These are phyloP conservation scores for Fusarium phyllophilum DNA, from an alignment of 2,329 filamentous ascomycete genomes.

Conservation along the genomic window DNA sequence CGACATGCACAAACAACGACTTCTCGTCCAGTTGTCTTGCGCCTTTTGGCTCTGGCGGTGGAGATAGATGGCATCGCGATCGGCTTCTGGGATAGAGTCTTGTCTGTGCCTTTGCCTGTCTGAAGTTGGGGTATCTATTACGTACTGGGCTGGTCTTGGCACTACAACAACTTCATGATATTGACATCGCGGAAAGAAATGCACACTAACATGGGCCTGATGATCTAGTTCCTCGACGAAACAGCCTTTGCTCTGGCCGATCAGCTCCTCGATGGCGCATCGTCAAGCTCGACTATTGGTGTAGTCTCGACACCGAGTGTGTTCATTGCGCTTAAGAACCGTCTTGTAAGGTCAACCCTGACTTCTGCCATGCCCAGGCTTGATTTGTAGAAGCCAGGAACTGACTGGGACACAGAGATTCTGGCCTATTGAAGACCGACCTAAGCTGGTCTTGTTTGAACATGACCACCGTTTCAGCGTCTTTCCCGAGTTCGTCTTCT, in stretches of 20 bases:
- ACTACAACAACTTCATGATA: slow-evolving; percentile 39
- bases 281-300: slow-evolving; percentile 67
- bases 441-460: slow-evolving; percentile 75
- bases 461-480: slow-evolving; percentile 78
- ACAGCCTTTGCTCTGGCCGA: slow-evolving; percentile 73
- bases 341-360: slow-evolving; percentile 56
- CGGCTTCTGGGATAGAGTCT: slow-evolving; percentile 19
- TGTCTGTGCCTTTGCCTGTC: slow-evolving; percentile 1
- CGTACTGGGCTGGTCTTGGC: slow-evolving; percentile 31
- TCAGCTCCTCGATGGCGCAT: slow-evolving; percentile 71
- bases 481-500: slow-evolving; percentile 78
- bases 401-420: slow-evolving; percentile 33
- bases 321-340: slow-evolving; percentile 79
- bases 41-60: slow-evolving; percentile 13
- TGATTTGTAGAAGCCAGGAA: neutral
- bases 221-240: slow-evolving; percentile 72
- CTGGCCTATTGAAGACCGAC: slow-evolving; percentile 48
- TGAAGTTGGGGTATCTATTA: slow-evolving; percentile 33
- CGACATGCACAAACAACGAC: neutral
- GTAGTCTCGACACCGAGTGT: slow-evolving; percentile 81
- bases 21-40: slow-evolving; percentile 11
- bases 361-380: neutral
- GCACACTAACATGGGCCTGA: slow-evolving; percentile 14
- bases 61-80: slow-evolving; percentile 38
- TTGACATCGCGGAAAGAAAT: neutral